Base-by-base conservation (phyloP, 1,139 yeast species). In the Pneumocystis jirovecii region DNA sequence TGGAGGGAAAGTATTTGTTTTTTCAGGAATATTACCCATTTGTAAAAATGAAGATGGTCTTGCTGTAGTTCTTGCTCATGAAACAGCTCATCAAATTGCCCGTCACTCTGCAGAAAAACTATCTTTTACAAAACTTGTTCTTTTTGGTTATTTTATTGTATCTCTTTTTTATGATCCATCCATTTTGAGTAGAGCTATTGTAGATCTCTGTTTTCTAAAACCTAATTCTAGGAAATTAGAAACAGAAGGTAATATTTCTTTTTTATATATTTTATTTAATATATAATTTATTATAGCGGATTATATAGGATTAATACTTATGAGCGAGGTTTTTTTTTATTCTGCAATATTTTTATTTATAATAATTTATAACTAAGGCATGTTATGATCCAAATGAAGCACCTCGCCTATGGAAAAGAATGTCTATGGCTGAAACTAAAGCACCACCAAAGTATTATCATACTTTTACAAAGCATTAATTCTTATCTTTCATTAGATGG, bases 201-300 rank as follows among this genome's bases (percentile, higher is more conserved):
- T 87, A 31, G 81, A 81, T 40, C 81, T 90, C 0, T 74, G 85
- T 39, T 74, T 91, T 62, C 82, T 83, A 69, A 82, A 86, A 82
- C 97, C 97, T 0, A 88, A 95, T 0, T 86, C 95, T 0, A 80
- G 98, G 71, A 89, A 84, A 69, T 89, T 89, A 96, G 99, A 93
- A 75, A 82, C 90, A 0, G 98, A 93, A 74, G 64, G 64, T 63
- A 17, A 34, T 19, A 10, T n/a, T 44, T 6, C 17, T 21, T 37
- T 12, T 12, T 19, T 44, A 25, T 35, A 4, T 62, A 19, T 10
- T 4, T 61, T 31, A 15, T 45, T 45, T 4, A 35, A 25, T 35
- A 63, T 57, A 15, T 63, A 35, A 63, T 39, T 31, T 15, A 34
- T 42, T 6, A 21, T 50, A 64, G 98, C 98, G 0, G 98, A 93